Base-by-base conservation (phyloP, 371 early-diverging fungal species). In the Blakeslea trispora region DNA sequence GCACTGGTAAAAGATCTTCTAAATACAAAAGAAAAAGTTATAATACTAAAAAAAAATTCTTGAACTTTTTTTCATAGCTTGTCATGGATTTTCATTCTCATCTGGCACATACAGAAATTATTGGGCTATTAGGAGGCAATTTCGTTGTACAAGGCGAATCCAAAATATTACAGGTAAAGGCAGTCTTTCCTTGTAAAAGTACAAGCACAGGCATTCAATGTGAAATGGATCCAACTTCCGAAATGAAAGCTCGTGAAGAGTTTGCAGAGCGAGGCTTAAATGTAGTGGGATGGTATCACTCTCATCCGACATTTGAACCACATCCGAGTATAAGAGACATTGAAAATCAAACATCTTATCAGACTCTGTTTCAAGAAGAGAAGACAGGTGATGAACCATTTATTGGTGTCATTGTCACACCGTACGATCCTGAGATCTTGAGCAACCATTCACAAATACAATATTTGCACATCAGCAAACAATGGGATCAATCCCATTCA, bases 231-330 rank as follows among this genome's bases (percentile, higher is more conserved):
- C 94, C 94, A 0, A 85, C 68, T n/a, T 87, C 88, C 8, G 90
- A 92, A 55, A 81, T 93, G 58, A 81, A 77, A 31, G 91, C 90
- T 0, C 75, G 92, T 5, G 83, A 85, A 52, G 81, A 81, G 48
- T 90, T 93, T 65, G 81, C 79, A 1, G 78, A 81, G 32, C 76
- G 77, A 39, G 89, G 90, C 0, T 74, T 88, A 59, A 76, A 78
- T 14, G 89, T 94, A 10, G 91, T 94, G n/a, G 94, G 94, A 39
- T 94, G 94, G 94, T 94, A 91, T 71, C 94, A 94, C 65, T 90
- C 90, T 40, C 94, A 94, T 68, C 94, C 94, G 18, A 85, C 89
- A 0, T 93, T 93, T 68, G 84, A 84, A 47, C 91, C 94, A 2
- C 80, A 86, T 23, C 94, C 94, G 41, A 90, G 90, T 48, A 77